Conservation (phyloP, 192 early-diverging fungal genomes). For the Podila horticola region DNA sequence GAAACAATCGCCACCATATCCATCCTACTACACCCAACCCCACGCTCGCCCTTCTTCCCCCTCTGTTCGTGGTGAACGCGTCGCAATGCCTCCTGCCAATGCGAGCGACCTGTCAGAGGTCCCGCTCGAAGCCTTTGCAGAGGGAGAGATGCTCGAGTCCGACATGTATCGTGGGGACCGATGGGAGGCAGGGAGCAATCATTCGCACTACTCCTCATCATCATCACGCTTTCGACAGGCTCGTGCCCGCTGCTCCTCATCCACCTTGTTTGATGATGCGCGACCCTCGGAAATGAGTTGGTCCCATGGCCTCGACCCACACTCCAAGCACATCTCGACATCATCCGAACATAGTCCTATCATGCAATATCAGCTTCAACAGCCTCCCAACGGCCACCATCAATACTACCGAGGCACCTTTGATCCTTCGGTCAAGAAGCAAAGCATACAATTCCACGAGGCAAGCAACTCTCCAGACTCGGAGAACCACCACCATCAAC, state of each 20-base stretch:
- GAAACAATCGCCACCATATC: not conserved
- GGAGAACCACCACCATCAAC: not conserved
- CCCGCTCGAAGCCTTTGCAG: constrained; percentile 27
- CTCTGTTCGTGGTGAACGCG: constrained; percentile 13
- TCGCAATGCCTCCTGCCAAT: constrained; percentile 14
- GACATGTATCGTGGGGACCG: not conserved
- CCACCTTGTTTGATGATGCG: constrained; percentile 41
- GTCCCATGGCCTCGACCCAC: not conserved
- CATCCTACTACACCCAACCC: not conserved
- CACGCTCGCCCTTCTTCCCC: not conserved
- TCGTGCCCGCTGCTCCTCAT: constrained; percentile 40
- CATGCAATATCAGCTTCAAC: no score
- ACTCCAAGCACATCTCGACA: not conserved
- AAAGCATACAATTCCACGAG: constrained; percentile 14
- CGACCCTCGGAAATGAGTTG: constrained; percentile 14
- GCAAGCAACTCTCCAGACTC: not conserved
- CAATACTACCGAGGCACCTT: constrained; percentile 1
- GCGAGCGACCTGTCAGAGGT: constrained; percentile 39
- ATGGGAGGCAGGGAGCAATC: not conserved
- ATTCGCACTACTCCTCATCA: constrained; percentile 3
- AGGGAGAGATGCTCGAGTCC: constrained; percentile 30
- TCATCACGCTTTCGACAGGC: constrained; percentile 9
- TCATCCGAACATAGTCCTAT: not conserved
- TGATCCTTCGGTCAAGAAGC: constrained; percentile 10
- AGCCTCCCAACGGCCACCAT: constrained; percentile 7